A percentile compares a stretch with the other conserved stretches of the same genome.
phyloP scores from a whole-genome alignment of 2,329 filamentous ascomycete genomes.

The Microsporum canis region DNA sequence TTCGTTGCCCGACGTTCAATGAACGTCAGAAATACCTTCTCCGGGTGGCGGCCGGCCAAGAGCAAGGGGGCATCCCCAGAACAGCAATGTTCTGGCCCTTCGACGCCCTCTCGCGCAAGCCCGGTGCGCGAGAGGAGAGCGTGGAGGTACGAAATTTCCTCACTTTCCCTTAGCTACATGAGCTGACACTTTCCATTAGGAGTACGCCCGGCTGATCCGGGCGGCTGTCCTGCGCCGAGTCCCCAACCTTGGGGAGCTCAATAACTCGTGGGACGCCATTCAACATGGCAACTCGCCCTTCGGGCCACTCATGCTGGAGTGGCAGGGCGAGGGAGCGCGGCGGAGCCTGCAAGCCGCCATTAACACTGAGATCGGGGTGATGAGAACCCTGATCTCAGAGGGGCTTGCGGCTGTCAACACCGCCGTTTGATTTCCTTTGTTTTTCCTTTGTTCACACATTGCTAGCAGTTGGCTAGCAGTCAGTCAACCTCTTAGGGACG shows the following conservation, averaged over 20 bases:
- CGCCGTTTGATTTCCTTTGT: constrained; percentile 2
- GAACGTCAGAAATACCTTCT: constrained; percentile 34
- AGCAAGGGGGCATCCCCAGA: constrained; percentile 16
- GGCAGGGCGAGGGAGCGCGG: constrained; percentile 8
- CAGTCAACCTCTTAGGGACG: neutral
- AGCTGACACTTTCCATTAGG: constrained; percentile 5
- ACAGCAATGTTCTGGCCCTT: constrained; percentile 31
- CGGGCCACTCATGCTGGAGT: constrained; percentile 15
- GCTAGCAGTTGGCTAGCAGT: neutral
- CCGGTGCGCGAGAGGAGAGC: constrained; percentile 14
- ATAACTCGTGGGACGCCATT: constrained; percentile 11
- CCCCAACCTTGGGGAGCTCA: constrained; percentile 6
- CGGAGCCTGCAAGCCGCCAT: constrained; percentile 13
- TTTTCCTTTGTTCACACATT: neutral
- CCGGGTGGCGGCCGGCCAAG: constrained; percentile 20
- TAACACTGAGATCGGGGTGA: constrained; percentile 11
- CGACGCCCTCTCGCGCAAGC: constrained; percentile 25
- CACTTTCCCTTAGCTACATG: neutral
- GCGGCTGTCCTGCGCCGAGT: constrained; percentile 7
- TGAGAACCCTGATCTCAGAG: constrained; percentile 10
- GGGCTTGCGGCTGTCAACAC: constrained; percentile 10
- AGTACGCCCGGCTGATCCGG: constrained; percentile 14
- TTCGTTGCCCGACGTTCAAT: constrained; percentile 35
- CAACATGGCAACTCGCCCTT: constrained; percentile 13
- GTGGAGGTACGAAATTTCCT: constrained; percentile 19